A percentile compares a stretch with the other conserved stretches of the same genome.
Conservation (phyloP, 2,329 filamentous ascomycete species). For the Fusarium longipes region DNA sequence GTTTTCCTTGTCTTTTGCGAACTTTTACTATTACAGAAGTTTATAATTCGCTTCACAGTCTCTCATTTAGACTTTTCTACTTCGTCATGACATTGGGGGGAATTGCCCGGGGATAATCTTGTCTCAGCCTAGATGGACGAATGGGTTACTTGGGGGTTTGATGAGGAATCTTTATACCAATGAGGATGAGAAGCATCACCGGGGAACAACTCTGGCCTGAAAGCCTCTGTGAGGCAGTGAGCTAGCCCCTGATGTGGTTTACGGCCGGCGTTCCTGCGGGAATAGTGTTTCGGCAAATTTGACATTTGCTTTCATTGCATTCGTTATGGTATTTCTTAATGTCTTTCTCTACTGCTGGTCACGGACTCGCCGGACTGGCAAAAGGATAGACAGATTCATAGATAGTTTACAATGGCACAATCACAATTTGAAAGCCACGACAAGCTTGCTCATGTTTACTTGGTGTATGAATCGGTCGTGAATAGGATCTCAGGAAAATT, state of each 20-base stretch:
- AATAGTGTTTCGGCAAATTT: conserved; percentile 48
- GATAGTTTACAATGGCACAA: conserved; percentile 51
- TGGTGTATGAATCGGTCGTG: too few species aligned
- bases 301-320: conserved; percentile 49
- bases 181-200: conserved; percentile 46
- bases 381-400: conserved; percentile 37
- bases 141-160: conserved; percentile 42
- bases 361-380: conserved; percentile 6
- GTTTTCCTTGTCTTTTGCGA: conserved; percentile 37
- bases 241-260: conserved; percentile 42
- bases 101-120: conserved; percentile 44
- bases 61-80: conserved; percentile 52
- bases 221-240: conserved; percentile 43
- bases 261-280: conserved; percentile 45
- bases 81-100: conserved; percentile 48
- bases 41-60: conserved; percentile 57
- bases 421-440: conserved; percentile 40
- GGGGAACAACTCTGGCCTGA: conserved; percentile 36
- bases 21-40: conserved; percentile 46
- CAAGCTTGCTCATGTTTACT: neutral
- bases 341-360: conserved; percentile 24
- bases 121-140: conserved; percentile 46
- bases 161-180: conserved; percentile 48
- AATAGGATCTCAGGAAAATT: too few species aligned
- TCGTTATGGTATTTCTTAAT: conserved; percentile 39